phyloP scores from a whole-genome alignment of 768 basidiomycete species.

The Mycena filopes region DNA sequence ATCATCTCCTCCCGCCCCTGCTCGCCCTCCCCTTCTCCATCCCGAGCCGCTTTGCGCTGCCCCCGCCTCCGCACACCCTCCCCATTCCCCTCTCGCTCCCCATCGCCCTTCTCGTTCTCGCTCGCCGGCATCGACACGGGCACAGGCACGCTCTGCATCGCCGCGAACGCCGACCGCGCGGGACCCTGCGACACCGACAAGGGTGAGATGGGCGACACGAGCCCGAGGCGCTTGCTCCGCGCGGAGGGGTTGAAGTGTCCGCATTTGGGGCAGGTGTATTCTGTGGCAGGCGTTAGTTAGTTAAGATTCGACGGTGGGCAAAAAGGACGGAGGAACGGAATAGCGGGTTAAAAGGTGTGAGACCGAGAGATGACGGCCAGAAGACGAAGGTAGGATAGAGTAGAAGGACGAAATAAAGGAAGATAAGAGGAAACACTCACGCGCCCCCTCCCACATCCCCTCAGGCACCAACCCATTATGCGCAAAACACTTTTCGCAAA shows the following conservation, averaged over 20 bases:
- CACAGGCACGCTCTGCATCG: too few species aligned
- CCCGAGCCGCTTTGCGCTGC: too few species aligned
- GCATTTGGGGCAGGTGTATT: constrained; percentile 89
- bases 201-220: too few species aligned
- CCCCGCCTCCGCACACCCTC: too few species aligned
- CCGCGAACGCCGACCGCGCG: too few species aligned
- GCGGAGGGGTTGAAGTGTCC: constrained; percentile 78
- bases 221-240: constrained; percentile 28
- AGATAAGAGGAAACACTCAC: constrained; percentile 58
- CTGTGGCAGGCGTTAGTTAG: constrained; percentile 49
- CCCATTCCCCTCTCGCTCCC: too few species aligned
- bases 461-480: constrained; percentile 93
- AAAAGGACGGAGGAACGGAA: not conserved
- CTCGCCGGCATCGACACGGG: too few species aligned
- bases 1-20: too few species aligned
- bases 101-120: too few species aligned
- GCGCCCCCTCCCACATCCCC: constrained; percentile 81
- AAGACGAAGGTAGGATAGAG: not conserved
- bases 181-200: too few species aligned
- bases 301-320: not conserved
- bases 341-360: not conserved
- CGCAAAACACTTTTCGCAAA: constrained; percentile 87
- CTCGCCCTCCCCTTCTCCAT: too few species aligned
- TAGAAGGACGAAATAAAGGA: constrained; percentile 5
- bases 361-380: not conserved